Evolutionary conservation across 2,329 filamentous ascomycete genomes (phyloP), one percentile per base, ranked within the genome.

Genomic region (Bipolaris victoriae): DNA sequence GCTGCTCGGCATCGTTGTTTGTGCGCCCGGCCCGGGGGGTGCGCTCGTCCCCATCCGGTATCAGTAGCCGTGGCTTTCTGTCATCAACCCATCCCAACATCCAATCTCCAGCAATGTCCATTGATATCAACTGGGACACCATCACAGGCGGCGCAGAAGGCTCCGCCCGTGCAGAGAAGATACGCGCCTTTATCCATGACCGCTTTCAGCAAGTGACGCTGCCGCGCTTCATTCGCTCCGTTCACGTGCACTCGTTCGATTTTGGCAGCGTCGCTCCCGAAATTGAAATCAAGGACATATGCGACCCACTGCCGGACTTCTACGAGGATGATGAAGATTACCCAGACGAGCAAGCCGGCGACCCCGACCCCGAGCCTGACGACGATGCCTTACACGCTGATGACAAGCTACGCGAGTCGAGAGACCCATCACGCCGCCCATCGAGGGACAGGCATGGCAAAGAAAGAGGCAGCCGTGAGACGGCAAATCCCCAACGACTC

Each of bases 101-200:
- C 60, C 64, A 61, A 62, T 60, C 57, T 53, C 58, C 55, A 69
- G 61, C 67, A 52, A 99, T 99, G 95, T 98, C 95, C 67, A 94
- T 99, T 81, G 93, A 98, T 74, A 89, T 99, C 76, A 92, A 96
- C 79, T 99, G 95, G 95, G 89, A 95, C 72, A 90, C 90, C 61
- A 86, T 98, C 73, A 98, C 94, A 20, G 88, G 88, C 61, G 95
- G 95, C 26, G 87, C 92, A 47, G 94, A 98, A 77, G 94, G 95
- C 54, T 84, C 88, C 63, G 90, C 87, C 52, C 87, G 97, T 60
- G 92, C 94, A 47, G 89, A 92, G 73, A 86, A 85, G 62, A 96
- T 99, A 77, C 90, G 94, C 64, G 88, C 88, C 70, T 99, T 99
- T 79, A 90, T 99, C 69, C 92, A 99, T 79, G 89, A 92, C 74